phyloP scores from a whole-genome alignment of 768 basidiomycete species.

The Hemileccinum impolitum region DNA sequence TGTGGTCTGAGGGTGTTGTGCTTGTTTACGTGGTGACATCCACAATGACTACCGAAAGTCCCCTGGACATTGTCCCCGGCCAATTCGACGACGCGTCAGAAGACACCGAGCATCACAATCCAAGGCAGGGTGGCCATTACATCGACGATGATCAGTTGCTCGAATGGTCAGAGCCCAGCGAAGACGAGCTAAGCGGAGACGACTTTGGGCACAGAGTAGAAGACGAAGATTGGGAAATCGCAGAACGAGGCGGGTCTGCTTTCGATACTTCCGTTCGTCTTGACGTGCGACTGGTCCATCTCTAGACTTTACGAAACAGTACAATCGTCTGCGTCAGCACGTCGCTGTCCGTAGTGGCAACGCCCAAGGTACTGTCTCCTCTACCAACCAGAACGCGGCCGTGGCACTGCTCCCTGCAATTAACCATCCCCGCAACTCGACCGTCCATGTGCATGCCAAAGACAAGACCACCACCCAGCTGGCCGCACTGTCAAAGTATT shows the following conservation, averaged over 20 bases:
- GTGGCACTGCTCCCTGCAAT: constrained; percentile 68
- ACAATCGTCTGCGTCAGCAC: constrained; percentile 91
- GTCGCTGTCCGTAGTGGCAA: constrained; percentile 77
- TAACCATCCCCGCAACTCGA: constrained; percentile 53
- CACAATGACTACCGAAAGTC: constrained; percentile 18
- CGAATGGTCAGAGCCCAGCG: constrained; percentile 29
- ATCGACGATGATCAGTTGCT: constrained; percentile 40
- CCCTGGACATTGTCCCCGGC: constrained; percentile 38
- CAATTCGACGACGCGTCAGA: constrained; percentile 64
- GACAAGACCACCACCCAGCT: constrained; percentile 71
- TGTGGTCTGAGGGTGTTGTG: constrained; percentile 13
- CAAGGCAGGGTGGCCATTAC: constrained; percentile 35
- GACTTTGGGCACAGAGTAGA: constrained; percentile 64
- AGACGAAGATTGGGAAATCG: constrained; percentile 87
- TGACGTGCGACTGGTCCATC: constrained; percentile 1
- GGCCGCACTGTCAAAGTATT: constrained; percentile 70
- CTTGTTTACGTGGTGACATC: constrained; percentile 18
- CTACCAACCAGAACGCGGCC: constrained; percentile 44
- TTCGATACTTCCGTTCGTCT: background rate
- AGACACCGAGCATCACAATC: constrained; percentile 12
- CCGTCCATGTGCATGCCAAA: constrained; percentile 36
- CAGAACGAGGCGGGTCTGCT: constrained; percentile 63
- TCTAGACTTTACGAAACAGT: constrained; percentile 97
- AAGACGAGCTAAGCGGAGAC: constrained; percentile 40
- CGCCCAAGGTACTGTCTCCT: constrained; percentile 56